Evolutionary conservation across 441 rosid genomes (phyloP), one percentile per base, ranked within the genome.

Genomic region (Lepidium campestre): DNA sequence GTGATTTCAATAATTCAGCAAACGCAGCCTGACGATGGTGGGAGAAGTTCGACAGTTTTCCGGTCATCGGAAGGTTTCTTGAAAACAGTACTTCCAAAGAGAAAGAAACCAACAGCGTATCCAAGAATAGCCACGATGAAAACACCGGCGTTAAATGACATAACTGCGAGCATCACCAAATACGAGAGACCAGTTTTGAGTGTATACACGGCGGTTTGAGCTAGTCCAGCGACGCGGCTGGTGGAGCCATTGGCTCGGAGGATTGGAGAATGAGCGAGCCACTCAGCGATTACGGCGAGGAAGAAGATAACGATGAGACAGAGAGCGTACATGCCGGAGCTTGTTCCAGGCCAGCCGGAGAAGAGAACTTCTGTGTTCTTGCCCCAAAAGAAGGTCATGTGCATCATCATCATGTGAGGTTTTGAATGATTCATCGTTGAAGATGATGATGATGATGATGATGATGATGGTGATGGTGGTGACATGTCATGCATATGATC

Each of bases 321-420:
- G 4, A 85, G 52, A 11, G 47, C 70, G 44, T 89, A 84, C 87
- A 87, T 85, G 36, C 78, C 74, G 31, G 75, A 37, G 53, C 77
- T 72, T 12, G 57, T 56, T 4, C 81, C 92, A 0, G 93, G 96
- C 88, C 91, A 87, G 3, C 80, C 81, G 10, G 71, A 18, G 77
- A 89, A 89, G n/a, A 89, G 78, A 39, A 87, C 77, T 14, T 57
- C 70, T 12, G 82, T 75, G 36, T 81, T 68, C 27, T 60, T 78
- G 10, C 92, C 87, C 89, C 90, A 85, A 25, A 66, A 84, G 71
- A 86, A 88, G 15, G 90, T 75, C 88, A 79, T 80, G 78, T 81
- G 86, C 86, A 82, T 80, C 80, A 77, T 62, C 82, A 75, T 79
- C 80, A 55, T 78, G 19, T 60, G 48, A 17, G 62, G 47, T 23